Percentiles rank a stretch among this genome's conserved stretches.
Conservation (phyloP, 108 stramenopile genomes). For the Aurantiochytrium sp. region DNA sequence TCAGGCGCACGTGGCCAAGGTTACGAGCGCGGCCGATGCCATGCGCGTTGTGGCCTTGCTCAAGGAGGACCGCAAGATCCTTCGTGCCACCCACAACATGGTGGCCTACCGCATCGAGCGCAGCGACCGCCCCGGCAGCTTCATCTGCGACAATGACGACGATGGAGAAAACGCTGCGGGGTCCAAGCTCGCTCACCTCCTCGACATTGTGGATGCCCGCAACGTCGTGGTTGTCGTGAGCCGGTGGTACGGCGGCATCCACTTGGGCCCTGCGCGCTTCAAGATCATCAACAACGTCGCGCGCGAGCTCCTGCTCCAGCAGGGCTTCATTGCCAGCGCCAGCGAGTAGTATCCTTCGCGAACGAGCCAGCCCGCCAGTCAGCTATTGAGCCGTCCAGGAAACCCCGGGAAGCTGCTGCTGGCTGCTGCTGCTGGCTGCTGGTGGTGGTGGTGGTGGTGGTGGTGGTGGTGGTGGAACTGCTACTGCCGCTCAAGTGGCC, state of each 20-base stretch:
- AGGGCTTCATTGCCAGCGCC: neutral
- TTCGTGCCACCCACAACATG: conserved; percentile 75
- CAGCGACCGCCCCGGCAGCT: neutral
- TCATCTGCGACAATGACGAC: conserved; percentile 74
- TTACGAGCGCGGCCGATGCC: conserved; percentile 62
- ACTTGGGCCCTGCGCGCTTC: conserved; percentile 79
- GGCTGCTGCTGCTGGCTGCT: too few relatives aligned
- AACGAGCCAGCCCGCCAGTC: too few relatives aligned
- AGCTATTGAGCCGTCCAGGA: too few relatives aligned
- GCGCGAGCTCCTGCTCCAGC: conserved; percentile 15
- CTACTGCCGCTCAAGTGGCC: too few relatives aligned
- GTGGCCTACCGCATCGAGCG: conserved; percentile 69
- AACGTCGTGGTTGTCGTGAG: conserved; percentile 80
- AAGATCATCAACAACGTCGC: conserved; percentile 68
- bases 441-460: too few relatives aligned
- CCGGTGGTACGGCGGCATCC: conserved; percentile 62
- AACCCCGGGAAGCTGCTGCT: too few relatives aligned
- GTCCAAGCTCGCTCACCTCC: conserved; percentile 63
- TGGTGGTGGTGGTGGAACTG: too few relatives aligned
- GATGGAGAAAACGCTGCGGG: conserved; percentile 86
- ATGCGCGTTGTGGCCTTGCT: conserved; percentile 55
- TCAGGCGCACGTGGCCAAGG: conserved; percentile 63
- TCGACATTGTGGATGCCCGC: conserved; percentile 67
- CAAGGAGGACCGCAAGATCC: conserved; percentile 63
- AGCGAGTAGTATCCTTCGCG: neutral